Evolutionary conservation across 1,139 yeast species (phyloP).

Genomic region (Lizanozyma gosingica): DNA sequence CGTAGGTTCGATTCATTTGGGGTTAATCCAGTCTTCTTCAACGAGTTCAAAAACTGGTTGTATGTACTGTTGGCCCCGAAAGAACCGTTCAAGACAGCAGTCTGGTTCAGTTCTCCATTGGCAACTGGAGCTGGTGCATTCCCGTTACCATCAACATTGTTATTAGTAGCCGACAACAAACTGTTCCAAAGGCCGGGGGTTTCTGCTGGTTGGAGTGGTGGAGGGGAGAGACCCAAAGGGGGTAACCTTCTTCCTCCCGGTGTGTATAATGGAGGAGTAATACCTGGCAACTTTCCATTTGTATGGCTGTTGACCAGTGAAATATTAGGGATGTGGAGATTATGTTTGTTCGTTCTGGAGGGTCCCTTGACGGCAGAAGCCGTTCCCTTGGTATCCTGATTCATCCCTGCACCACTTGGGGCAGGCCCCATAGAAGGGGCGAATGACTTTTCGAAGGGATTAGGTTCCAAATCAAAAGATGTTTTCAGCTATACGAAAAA

Average conservation of each 20-base stretch:
- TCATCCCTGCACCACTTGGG: too few relatives aligned
- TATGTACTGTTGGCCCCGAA: slow-evolving; percentile 2
- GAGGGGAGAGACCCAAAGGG: slow-evolving; percentile 39
- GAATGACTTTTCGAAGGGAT: slow-evolving; percentile 92
- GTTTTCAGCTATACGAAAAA: slow-evolving; percentile 21
- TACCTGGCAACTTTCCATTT: slow-evolving; percentile 27
- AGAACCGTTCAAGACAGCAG: not conserved
- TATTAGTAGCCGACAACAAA: slow-evolving; percentile 28
- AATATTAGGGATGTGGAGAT: slow-evolving; percentile 27
- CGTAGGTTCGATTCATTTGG: slow-evolving; percentile 63
- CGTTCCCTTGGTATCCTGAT: too few relatives aligned
- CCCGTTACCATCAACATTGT: slow-evolving; percentile 5
- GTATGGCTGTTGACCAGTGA: slow-evolving; percentile 13
- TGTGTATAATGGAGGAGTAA: slow-evolving; percentile 48
- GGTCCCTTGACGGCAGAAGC: not conserved
- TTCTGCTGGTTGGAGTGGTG: slow-evolving; percentile 27
- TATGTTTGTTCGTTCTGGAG: slow-evolving; percentile 18
- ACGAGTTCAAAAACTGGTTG: slow-evolving; percentile 22
- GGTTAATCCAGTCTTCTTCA: slow-evolving; percentile 51
- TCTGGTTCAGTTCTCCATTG: slow-evolving; percentile 1
- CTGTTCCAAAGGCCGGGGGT: slow-evolving; percentile 46
- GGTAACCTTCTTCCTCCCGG: slow-evolving; percentile 59
- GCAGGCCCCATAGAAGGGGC: slow-evolving; percentile 28
- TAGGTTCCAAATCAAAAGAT: slow-evolving; percentile 79
- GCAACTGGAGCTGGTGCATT: slow-evolving; percentile 3